phyloP scores from a whole-genome alignment of 129 eudicot genomes.

The Tagetes erecta region DNA sequence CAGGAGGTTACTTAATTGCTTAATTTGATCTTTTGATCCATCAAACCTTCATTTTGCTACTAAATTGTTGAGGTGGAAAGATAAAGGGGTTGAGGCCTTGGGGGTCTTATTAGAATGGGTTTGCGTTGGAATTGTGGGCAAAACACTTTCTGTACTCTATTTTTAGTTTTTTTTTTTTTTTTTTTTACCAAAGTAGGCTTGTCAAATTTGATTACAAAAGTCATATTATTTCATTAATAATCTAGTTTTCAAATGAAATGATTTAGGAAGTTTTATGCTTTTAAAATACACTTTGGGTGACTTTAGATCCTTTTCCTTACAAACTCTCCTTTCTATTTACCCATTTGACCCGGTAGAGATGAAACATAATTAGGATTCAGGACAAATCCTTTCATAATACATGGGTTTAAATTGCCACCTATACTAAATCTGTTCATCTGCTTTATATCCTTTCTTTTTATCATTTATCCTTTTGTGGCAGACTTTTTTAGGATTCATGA shows the following conservation, averaged over 20 bases:
- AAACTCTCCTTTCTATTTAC: neutral
- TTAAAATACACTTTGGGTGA: neutral
- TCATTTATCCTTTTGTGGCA: conserved; percentile 34
- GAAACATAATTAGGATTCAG: neutral
- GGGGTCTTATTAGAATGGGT: neutral
- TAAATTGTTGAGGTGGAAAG: neutral
- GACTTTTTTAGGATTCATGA: conserved; percentile 75
- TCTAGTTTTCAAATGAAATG: neutral
- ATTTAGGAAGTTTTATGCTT: neutral
- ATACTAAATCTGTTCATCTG: neutral
- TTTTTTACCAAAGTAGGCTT: neutral
- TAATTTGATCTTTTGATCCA: conserved; percentile 5
- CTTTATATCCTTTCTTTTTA: neutral
- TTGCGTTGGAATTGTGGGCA: neutral
- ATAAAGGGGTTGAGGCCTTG: neutral
- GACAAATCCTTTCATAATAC: neutral
- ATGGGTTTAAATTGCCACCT: neutral
- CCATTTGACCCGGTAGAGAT: neutral
- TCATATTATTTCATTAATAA: neutral
- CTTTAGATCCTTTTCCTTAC: neutral
- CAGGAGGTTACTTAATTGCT: conserved; percentile 1
- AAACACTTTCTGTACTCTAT: neutral
- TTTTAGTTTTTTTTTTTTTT: too few relatives aligned
- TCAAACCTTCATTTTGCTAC: conserved; percentile 12
- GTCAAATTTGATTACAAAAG: neutral